Evolutionary conservation across 345 rosid species (phyloP), one percentile per base, ranked within the genome.

Genomic region (Acer yangbiense): DNA sequence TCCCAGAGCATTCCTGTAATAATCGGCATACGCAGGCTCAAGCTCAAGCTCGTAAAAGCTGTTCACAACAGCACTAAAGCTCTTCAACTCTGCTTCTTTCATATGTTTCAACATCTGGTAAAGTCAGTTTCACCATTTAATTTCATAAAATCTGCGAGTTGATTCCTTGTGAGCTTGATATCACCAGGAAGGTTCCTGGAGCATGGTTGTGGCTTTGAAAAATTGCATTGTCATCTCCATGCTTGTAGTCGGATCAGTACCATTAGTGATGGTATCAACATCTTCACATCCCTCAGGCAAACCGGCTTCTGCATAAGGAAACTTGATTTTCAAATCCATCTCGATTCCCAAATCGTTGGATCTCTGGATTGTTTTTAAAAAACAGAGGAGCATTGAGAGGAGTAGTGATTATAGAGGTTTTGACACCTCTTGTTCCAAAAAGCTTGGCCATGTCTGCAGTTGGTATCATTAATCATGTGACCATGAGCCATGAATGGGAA

Each of bases 171-270:
- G 25, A 85, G 20, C 58, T 60, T 35, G 43, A 87, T 81, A 7
- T 77, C 75, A 13, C 77, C 86, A 4, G 85, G 89, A 55, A 84
- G 65, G 39, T 66, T 60, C 32, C 23, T 78, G 78, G 65, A 85
- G 81, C 81, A 81, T 65, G 44, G 65, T 4, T 0, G 50, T 9
- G 21, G 85, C 85, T 9, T 0, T 32, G 54, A 65, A 21, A 76
- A 78, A 85, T 7, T 81, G 76, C 29, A 0, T 0, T 57, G 35
- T 48, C 73, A 77, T 48, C 23, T 76, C 82, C 14, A 6, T 1
- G 12, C 25, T n/a, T 29, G 29, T 50, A 25, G 25, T 25, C 25
- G 25, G 25, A 25, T 70, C 48, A 4, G 7, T 25, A 25, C 25
- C 43, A 2, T 72, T 66, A 27, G 39, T 2, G 64, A 71, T 27